These are phyloP conservation scores for Teunomyces atbi DNA, from an alignment of 805 yeast genomes.

Conservation along the genomic window DNA sequence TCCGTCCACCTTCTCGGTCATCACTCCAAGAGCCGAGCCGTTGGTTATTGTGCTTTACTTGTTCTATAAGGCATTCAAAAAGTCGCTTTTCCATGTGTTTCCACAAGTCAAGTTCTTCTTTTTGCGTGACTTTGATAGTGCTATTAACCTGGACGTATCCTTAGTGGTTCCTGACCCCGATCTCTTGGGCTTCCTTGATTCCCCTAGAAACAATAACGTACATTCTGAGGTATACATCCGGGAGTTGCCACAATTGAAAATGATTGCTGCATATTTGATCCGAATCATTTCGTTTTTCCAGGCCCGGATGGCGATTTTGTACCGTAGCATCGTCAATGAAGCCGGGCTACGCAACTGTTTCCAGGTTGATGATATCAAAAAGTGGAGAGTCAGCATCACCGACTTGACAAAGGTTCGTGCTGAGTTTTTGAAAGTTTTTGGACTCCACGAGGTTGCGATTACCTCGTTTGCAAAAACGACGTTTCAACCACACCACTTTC, in stretches of 20 bases:
- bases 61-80: constrained; percentile 32
- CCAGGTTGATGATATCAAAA: constrained; percentile 18
- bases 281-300: constrained; percentile 31
- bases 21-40: constrained; percentile 24
- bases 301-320: constrained; percentile 26
- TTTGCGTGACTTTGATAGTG: constrained; percentile 40
- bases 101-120: constrained; percentile 43
- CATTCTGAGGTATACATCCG: constrained; percentile 15
- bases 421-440: constrained; percentile 19
- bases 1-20: constrained; percentile 28
- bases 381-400: constrained; percentile 27
- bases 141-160: constrained; percentile 39
- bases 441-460: constrained; percentile 26
- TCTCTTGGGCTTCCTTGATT: background rate
- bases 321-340: constrained; percentile 28
- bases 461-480: constrained; percentile 8
- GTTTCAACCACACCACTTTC: constrained; percentile 10
- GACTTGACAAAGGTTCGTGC: constrained; percentile 22
- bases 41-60: constrained; percentile 32
- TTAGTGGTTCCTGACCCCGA: constrained; percentile 21
- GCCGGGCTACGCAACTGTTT: constrained; percentile 11
- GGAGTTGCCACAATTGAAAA: constrained; percentile 15
- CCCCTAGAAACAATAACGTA: constrained; percentile 5
- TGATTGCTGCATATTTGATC: constrained; percentile 27
- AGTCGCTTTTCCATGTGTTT: constrained; percentile 31